Conservation (phyloP, 73 alveolate genomes). For the Tetrahymena malaccensis region DNA sequence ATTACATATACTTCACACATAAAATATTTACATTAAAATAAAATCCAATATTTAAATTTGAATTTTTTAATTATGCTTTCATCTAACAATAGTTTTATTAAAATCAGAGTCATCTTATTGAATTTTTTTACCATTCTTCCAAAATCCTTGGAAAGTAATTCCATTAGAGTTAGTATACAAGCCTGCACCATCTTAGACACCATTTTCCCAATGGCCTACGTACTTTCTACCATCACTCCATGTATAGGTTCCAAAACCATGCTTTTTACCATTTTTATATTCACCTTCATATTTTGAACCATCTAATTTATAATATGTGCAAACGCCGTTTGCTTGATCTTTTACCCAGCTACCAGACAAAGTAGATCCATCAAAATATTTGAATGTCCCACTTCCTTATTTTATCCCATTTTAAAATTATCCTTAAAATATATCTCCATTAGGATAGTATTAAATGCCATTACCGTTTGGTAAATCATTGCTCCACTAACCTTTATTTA, state of each 20-base stretch:
- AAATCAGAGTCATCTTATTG: not conserved
- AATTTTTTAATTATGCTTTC: not conserved
- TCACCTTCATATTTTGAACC: constrained; percentile 7
- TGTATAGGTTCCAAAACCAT: not conserved
- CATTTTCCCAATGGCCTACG: constrained; percentile 19
- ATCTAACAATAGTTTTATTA: not conserved
- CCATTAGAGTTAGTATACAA: not conserved
- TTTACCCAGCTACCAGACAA: not conserved
- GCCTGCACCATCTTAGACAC: constrained; percentile 38
- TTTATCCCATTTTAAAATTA: not conserved
- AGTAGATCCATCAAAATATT: not conserved
- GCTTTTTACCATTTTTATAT: not conserved
- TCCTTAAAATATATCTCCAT: constrained; percentile 2
- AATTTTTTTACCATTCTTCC: constrained; percentile 33
- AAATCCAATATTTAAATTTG: no score
- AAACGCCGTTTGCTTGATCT: not conserved
- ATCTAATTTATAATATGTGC: not conserved
- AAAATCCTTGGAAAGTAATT: not conserved
- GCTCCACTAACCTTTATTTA: constrained; percentile 34
- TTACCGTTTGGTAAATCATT: constrained; percentile 52
- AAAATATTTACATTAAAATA: no score
- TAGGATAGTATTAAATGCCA: constrained; percentile 25
- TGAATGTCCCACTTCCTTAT: constrained; percentile 31
- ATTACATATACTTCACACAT: no score
- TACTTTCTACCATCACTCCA: constrained; percentile 24